These are phyloP conservation scores for Jaltomata sinuosa DNA, from an alignment of 257 asterid genomes.

Conservation along the genomic window DNA sequence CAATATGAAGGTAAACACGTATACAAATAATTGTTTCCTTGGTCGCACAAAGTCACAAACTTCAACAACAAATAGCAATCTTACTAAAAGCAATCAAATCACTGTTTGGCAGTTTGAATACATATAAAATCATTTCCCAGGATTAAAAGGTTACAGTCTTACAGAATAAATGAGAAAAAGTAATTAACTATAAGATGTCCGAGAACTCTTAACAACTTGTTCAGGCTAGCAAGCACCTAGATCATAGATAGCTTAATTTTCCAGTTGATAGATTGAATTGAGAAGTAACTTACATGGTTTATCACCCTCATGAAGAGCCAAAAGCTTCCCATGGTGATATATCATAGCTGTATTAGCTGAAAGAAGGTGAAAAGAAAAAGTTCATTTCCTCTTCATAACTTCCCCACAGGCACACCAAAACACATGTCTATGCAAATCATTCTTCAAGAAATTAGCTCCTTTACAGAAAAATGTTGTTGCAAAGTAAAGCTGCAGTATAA, in stretches of 20 bases:
- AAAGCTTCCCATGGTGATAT: constrained; percentile 90
- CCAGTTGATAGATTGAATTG: not conserved
- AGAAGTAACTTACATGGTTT: constrained; percentile 75
- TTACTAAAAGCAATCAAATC: not conserved
- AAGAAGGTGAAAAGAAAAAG: constrained; percentile 15
- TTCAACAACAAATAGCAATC: not conserved
- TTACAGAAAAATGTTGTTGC: not conserved
- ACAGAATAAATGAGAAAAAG: not conserved
- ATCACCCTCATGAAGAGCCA: constrained; percentile 87
- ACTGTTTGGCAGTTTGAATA: not conserved
- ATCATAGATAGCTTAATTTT: not conserved
- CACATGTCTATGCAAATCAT: not conserved
- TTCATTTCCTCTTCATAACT: constrained; percentile 4
- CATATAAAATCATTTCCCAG: not conserved
- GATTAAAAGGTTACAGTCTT: not conserved
- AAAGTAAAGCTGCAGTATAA: no score
- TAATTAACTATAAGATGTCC: not conserved
- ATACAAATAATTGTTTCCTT: not conserved
- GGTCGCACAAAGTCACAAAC: not conserved
- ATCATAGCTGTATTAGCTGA: constrained; percentile 85
- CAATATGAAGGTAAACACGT: not conserved
- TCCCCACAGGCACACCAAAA: not conserved
- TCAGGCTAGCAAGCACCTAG: not conserved
- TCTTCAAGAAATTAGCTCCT: not conserved
- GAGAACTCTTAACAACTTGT: not conserved